A percentile compares a stretch with the other conserved stretches of the same genome.
phyloP scores from a whole-genome alignment of 495 filamentous ascomycete genomes.

The Physcia stellaris region DNA sequence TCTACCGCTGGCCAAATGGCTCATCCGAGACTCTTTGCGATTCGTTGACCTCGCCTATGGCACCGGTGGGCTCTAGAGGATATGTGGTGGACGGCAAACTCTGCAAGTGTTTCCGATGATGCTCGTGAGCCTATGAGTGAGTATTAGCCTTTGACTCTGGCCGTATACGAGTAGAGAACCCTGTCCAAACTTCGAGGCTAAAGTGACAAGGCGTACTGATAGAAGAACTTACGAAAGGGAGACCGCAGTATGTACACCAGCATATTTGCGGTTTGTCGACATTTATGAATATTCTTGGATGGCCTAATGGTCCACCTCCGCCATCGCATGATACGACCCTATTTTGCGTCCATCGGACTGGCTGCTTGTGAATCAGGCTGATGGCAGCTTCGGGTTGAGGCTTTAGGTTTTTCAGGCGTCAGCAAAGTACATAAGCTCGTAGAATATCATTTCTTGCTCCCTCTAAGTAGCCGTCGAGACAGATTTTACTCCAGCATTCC shows the following conservation, averaged over 20 bases:
- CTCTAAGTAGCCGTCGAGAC: background rate
- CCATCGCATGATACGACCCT: conserved; percentile 78
- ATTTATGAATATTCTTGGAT: conserved; percentile 94
- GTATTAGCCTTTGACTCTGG: background rate
- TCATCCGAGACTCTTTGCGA: conserved; percentile 39
- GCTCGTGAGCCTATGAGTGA: conserved; percentile 61
- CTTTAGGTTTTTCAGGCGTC: conserved; percentile 38
- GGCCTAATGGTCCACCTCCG: conserved; percentile 81
- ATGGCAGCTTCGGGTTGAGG: conserved; percentile 81
- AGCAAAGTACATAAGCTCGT: too few relatives aligned
- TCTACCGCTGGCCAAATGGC: conserved; percentile 38
- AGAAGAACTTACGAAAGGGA: conserved; percentile 66
- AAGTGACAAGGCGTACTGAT: background rate
- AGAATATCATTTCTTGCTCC: conserved; percentile 4
- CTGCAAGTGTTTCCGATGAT: conserved; percentile 69
- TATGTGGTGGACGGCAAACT: conserved; percentile 66
- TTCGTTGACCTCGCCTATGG: conserved; percentile 39
- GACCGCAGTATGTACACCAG: conserved; percentile 84
- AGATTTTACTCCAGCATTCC: background rate
- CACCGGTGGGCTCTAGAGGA: conserved; percentile 44
- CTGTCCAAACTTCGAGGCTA: background rate
- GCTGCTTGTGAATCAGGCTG: conserved; percentile 89
- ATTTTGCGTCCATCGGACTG: conserved; percentile 79
- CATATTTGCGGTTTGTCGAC: conserved; percentile 91
- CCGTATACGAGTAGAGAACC: background rate